Percentiles rank a stretch among this genome's conserved stretches.
Conservation (phyloP, 1,284 basidiomycete species). For the Xerocomus amazonicus region DNA sequence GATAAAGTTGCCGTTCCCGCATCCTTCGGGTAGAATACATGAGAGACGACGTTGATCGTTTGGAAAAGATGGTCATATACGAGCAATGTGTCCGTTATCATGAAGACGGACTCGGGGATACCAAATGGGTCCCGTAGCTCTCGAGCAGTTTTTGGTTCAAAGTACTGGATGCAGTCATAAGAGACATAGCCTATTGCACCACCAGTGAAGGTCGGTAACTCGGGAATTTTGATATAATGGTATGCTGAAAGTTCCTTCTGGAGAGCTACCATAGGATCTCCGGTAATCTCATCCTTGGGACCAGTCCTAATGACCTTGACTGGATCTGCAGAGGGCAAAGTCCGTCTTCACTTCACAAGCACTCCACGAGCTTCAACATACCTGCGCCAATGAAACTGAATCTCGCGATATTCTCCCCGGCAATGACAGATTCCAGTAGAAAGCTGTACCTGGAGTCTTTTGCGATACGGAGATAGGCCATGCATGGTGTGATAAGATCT, state of each 20-base stretch:
- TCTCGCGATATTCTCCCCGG: conserved; percentile 87
- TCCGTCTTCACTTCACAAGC: background rate
- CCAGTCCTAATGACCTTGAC: conserved; percentile 91
- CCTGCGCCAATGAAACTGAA: conserved; percentile 97
- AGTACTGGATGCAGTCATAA: conserved; percentile 95
- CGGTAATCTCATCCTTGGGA: conserved; percentile 74
- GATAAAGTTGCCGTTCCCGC: conserved; percentile 61
- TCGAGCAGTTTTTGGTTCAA: conserved; percentile 88
- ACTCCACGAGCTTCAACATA: conserved; percentile 38
- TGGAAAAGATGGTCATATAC: conserved; percentile 98
- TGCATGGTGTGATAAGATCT: conserved; percentile 95
- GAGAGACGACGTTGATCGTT: conserved; percentile 91
- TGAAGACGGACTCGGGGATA: conserved; percentile 95
- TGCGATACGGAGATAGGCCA: conserved; percentile 92
- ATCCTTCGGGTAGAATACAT: conserved; percentile 81
- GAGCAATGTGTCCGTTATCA: conserved; percentile 93
- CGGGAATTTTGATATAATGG: conserved; percentile 87
- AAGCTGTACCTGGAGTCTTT: conserved; percentile 93
- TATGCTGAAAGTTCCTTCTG: conserved; percentile 87
- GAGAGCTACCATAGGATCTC: conserved; percentile 85
- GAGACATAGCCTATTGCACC: conserved; percentile 98
- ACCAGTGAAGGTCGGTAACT: conserved; percentile 93
- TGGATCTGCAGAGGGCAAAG: conserved; percentile 61
- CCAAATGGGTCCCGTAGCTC: conserved; percentile 71
- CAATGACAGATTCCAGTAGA: conserved; percentile 87